phyloP scores from a whole-genome alignment of 306 rosid genomes.

The Pueraria montana region DNA sequence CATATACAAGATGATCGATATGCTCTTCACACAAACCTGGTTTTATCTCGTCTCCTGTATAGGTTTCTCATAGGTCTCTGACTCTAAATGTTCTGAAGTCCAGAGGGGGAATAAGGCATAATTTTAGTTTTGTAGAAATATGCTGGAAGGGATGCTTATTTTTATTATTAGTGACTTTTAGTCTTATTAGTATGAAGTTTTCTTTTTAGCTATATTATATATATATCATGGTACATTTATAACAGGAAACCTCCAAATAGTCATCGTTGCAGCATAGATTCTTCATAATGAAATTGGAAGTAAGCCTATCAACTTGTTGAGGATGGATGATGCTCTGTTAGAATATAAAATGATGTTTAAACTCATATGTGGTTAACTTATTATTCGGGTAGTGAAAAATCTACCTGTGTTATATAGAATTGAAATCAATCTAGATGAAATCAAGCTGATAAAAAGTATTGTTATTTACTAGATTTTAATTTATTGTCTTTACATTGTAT shows the following conservation, averaged over 20 bases:
- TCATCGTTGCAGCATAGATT: too few species aligned
- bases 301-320: too few species aligned
- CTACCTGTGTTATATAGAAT: slow-evolving; percentile 22
- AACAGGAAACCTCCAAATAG: too few species aligned
- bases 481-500: slow-evolving; percentile 18
- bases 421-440: slow-evolving; percentile 17
- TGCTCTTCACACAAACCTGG: not conserved
- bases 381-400: slow-evolving; percentile 13
- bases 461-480: slow-evolving; percentile 27
- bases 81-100: slow-evolving; percentile 27
- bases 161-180: not conserved
- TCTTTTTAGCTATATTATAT: too few species aligned
- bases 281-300: too few species aligned
- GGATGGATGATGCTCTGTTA: not conserved
- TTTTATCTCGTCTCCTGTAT: slow-evolving; percentile 9
- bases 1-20: slow-evolving; percentile 14
- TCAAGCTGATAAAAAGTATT: slow-evolving; percentile 11
- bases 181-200: too few species aligned
- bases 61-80: slow-evolving; percentile 4
- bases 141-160: not conserved
- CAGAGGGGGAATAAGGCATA: slow-evolving; percentile 7
- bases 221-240: too few species aligned
- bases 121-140: slow-evolving; percentile 9
- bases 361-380: not conserved
- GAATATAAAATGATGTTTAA: slow-evolving; percentile 18